Conservation (phyloP, 1,284 basidiomycete genomes). For the Ganoderma boninense region DNA sequence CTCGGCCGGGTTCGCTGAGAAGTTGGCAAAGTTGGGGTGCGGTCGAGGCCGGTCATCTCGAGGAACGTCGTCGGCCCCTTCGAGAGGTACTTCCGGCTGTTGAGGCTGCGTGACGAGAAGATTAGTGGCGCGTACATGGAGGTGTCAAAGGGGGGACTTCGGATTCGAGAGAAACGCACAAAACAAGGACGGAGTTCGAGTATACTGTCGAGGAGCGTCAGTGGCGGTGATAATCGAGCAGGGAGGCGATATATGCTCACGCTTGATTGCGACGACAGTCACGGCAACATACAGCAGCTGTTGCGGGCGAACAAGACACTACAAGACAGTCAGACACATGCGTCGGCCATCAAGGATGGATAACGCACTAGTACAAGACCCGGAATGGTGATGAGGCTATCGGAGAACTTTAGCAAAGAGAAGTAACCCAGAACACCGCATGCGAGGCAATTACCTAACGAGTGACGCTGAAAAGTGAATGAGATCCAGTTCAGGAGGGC, state of each 20-base stretch:
- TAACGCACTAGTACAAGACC: background rate
- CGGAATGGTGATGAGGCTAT: slow-evolving; percentile 1
- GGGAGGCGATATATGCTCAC: background rate
- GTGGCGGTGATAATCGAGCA: background rate
- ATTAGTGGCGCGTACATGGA: too few relatives aligned
- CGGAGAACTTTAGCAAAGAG: background rate
- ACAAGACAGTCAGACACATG: background rate
- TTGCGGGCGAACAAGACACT: slow-evolving; percentile 1
- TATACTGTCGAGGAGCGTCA: background rate
- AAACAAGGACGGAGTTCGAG: background rate
- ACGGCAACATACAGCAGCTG: background rate
- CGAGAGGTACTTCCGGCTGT: background rate
- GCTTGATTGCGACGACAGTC: slow-evolving; percentile 3
- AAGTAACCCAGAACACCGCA: background rate
- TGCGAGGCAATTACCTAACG: slow-evolving; percentile 1
- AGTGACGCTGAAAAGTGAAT: background rate
- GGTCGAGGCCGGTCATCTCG: slow-evolving; percentile 5
- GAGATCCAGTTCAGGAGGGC: background rate
- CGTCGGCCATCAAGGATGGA: background rate
- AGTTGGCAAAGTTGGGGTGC: background rate
- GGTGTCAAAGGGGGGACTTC: background rate
- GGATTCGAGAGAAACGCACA: slow-evolving; percentile 1
- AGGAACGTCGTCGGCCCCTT: background rate
- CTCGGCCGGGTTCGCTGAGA: background rate
- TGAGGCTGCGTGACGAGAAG: background rate